Conservation (phyloP, 176 grass and related monocot genomes). For the Oryza meridionalis region DNA sequence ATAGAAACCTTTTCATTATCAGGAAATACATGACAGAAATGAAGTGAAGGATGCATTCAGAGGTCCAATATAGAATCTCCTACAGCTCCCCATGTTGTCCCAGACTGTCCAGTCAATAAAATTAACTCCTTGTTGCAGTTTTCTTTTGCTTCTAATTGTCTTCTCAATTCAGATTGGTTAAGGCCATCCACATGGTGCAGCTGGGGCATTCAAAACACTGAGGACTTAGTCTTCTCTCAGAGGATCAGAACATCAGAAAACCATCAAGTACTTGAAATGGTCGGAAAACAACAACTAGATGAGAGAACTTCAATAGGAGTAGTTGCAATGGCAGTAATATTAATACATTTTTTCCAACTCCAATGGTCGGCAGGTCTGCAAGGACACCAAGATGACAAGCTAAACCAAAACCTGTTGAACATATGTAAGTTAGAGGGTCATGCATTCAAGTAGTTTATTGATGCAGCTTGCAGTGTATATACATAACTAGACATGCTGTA, state of each 20-base stretch:
- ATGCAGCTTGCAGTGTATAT: constrained; percentile 13
- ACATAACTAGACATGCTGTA: not conserved
- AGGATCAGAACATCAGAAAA: not conserved
- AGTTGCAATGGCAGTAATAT: not conserved
- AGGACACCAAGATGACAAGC: constrained; percentile 93
- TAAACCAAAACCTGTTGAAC: constrained; percentile 89
- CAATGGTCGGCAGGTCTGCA: constrained; percentile 70
- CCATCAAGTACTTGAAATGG: not conserved
- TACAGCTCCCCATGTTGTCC: constrained; percentile 77
- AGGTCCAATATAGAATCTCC: constrained; percentile 24
- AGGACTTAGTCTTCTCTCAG: constrained; percentile 28
- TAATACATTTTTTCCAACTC: constrained; percentile 94
- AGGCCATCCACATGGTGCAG: constrained; percentile 95
- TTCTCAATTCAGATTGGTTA: constrained; percentile 65
- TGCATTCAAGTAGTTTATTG: not conserved
- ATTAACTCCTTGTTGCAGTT: constrained; percentile 60
- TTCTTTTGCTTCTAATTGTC: constrained; percentile 57
- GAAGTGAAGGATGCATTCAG: not conserved
- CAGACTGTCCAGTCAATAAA: constrained; percentile 66
- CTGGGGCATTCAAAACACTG: constrained; percentile 41
- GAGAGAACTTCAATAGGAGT: not conserved
- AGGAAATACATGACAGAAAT: not conserved
- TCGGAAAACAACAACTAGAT: not conserved
- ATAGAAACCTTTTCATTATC: constrained; percentile 5
- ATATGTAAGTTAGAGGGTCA: constrained; percentile 10